Evolutionary conservation across 2,329 filamentous ascomycete genomes (phyloP), one percentile per base, ranked within the genome.

Genomic region (Rachicladosporium sp.): DNA sequence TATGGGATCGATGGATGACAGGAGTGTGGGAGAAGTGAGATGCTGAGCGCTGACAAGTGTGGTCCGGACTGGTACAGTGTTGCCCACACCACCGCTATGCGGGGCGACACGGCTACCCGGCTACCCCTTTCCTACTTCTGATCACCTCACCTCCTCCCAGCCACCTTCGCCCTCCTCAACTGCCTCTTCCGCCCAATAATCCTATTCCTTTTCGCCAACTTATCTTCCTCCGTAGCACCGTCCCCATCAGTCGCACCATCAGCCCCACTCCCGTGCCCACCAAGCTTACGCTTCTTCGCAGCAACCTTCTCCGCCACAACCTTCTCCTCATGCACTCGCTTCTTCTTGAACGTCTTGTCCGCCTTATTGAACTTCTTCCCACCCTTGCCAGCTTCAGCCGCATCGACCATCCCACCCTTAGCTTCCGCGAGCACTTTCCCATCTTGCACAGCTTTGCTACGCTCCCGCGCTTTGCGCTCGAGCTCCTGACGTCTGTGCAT

Each of bases 171-270:
- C 30, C 47, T 48, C 33, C 86, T 76, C 68, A 81, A 74, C 66
- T 82, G 75, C 46, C 86, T 73, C 68, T 93, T 95, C 61, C 84
- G 80, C 36, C 78, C 80, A 60, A 94, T 93, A 54, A 95, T 83
- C 54, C 78, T 80, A 54, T 86, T 83, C 46, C 75, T 65, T 56
- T 73, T 74, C 19, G 73, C 73, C 39, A 76, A 56, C 62, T 67
- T 65, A 45, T 69, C 72, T 51, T 78, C 73, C 12, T 55, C 53
- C 13, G 45, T 43, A 37, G 46, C 48, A 46, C 52, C 52, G 21
- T 45, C 36, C 36, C 67, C 62, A 29, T 66, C 61, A 29, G 34
- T 35, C 6, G 19, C 36, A 10, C 48, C 47, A n/a, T 46, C 56
- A 10, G 48, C 40, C 15, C 15, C 15, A 5, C 15, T 5, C 15